Evolutionary conservation across 768 basidiomycete species (phyloP).

Genomic region (Punctularia strigosozonata): DNA sequence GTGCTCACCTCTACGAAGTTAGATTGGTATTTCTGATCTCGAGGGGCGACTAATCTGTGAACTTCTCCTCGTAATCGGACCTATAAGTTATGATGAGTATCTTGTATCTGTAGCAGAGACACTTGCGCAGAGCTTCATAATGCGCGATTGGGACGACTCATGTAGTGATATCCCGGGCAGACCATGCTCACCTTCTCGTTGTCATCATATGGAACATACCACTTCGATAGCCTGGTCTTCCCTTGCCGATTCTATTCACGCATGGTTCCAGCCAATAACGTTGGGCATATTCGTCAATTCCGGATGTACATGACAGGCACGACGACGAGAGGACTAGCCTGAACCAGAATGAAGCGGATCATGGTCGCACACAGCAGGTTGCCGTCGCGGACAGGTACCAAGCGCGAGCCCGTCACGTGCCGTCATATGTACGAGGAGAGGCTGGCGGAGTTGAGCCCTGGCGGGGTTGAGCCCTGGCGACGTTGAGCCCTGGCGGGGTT

Average conservation of each 20-base stretch:
- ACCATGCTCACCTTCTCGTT: conserved; percentile 77
- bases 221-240: conserved; percentile 93
- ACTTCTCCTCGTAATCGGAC: conserved; percentile 93
- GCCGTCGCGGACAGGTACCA: too few species aligned
- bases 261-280: background rate
- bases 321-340: conserved; percentile 43
- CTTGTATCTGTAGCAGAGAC: background rate
- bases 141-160: background rate
- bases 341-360: conserved; percentile 97
- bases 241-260: conserved; percentile 99
- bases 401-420: too few species aligned
- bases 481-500: too few species aligned
- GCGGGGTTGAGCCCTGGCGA: too few species aligned
- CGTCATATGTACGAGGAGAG: too few species aligned
- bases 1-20: conserved; percentile 91
- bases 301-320: background rate
- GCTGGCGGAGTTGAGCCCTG: too few species aligned
- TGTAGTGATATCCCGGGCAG: conserved; percentile 1
- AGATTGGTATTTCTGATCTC: conserved; percentile 98
- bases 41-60: conserved; percentile 87
- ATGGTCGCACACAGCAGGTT: conserved; percentile 37
- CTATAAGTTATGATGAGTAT: conserved; percentile 24
- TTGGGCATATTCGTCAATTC: background rate
- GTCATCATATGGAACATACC: conserved; percentile 98
- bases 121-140: too few species aligned